phyloP scores from a whole-genome alignment of 352 stramenopile genomes.

The Globisporangium megalacanthum region DNA sequence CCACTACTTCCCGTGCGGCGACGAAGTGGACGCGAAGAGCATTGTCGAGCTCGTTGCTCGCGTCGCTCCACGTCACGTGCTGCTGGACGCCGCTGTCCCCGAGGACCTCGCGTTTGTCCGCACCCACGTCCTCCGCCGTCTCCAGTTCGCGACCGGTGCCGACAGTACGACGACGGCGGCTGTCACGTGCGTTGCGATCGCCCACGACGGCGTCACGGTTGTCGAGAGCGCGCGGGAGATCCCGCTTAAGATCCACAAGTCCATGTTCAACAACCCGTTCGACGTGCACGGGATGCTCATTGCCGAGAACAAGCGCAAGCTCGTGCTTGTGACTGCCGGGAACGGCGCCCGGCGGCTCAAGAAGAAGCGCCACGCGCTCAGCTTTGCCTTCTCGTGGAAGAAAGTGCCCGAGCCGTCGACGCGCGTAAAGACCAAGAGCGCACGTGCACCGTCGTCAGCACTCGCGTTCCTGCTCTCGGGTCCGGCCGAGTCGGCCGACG shows the following conservation, averaged over 20 bases:
- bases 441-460: slow-evolving; percentile 45
- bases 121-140: slow-evolving; percentile 41
- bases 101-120: slow-evolving; percentile 68
- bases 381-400: slow-evolving; percentile 81
- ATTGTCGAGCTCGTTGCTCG: slow-evolving; percentile 70
- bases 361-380: slow-evolving; percentile 82
- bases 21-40: slow-evolving; percentile 82
- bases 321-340: slow-evolving; percentile 62
- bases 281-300: slow-evolving; percentile 75
- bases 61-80: slow-evolving; percentile 49
- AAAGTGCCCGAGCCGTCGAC: slow-evolving; percentile 58
- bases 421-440: slow-evolving; percentile 70
- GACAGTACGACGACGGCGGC: slow-evolving; percentile 15
- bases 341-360: slow-evolving; percentile 71
- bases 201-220: slow-evolving; percentile 20
- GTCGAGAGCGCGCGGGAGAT: slow-evolving; percentile 47
- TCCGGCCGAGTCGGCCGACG: slow-evolving; percentile 59
- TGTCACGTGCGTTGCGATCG: slow-evolving; percentile 15
- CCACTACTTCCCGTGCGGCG: slow-evolving; percentile 78
- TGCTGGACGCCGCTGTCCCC: slow-evolving; percentile 55
- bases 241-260: slow-evolving; percentile 78
- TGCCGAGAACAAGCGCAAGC: slow-evolving; percentile 74
- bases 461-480: slow-evolving; percentile 79
- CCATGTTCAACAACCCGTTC: slow-evolving; percentile 76
- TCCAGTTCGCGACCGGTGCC: slow-evolving; percentile 26